phyloP scores from a whole-genome alignment of 1,284 basidiomycete species.

The Moesziomyces sp. region DNA sequence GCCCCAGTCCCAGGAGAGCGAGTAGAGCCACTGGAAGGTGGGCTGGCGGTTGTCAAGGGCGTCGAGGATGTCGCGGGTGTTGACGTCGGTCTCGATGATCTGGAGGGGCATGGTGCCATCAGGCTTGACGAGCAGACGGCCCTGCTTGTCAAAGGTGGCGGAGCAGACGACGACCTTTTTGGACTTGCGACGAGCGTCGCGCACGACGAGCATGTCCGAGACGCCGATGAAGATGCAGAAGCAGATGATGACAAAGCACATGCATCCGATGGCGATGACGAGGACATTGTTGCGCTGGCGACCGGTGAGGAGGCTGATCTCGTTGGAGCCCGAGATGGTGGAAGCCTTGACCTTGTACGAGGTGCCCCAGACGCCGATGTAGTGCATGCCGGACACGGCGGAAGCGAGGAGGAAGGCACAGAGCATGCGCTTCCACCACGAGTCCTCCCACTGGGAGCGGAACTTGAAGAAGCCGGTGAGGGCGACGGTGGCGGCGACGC shows the following conservation, averaged over 20 bases:
- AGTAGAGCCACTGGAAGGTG: slow-evolving; percentile 72
- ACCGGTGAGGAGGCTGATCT: slow-evolving; percentile 46
- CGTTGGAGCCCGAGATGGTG: slow-evolving; percentile 22
- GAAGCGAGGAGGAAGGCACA: slow-evolving; percentile 69
- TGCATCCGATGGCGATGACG: slow-evolving; percentile 68
- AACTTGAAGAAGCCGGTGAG: slow-evolving; percentile 71
- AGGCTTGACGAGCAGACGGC: slow-evolving; percentile 70
- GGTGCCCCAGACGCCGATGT: slow-evolving; percentile 70
- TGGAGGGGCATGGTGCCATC: slow-evolving; percentile 71
- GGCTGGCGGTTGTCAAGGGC: slow-evolving; percentile 70
- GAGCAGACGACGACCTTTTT: slow-evolving; percentile 71
- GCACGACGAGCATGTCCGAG: slow-evolving; percentile 68
- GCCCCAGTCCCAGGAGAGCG: slow-evolving; percentile 71
- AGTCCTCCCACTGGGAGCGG: slow-evolving; percentile 71
- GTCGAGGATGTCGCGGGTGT: slow-evolving; percentile 68
- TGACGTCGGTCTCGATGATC: slow-evolving; percentile 71
- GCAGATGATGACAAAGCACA: slow-evolving; percentile 70
- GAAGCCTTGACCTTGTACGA: slow-evolving; percentile 67
- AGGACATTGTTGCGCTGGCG: slow-evolving; percentile 66
- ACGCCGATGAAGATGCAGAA: slow-evolving; percentile 69
- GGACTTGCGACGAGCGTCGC: slow-evolving; percentile 68
- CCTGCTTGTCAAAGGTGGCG: slow-evolving; percentile 71
- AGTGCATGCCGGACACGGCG: slow-evolving; percentile 72
- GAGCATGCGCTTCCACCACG: slow-evolving; percentile 70
- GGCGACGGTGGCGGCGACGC: slow-evolving; percentile 70